Evolutionary conservation across 371 early-diverging fungal genomes (phyloP), one percentile per base, ranked within the genome.

Genomic region (Rhizopus arrhizus): DNA sequence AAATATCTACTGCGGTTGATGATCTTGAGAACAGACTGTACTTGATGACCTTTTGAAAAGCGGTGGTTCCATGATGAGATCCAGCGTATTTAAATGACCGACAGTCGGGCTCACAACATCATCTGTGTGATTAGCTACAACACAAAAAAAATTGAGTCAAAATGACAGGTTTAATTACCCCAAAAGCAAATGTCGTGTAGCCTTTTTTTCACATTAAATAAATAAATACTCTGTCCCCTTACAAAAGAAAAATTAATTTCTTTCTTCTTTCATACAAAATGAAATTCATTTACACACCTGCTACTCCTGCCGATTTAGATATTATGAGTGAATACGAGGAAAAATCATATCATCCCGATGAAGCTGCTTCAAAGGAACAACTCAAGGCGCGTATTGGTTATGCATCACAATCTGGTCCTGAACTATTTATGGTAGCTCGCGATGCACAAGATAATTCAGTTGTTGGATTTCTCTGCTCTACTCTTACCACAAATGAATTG

Each of bases 391-490:
- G 91, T 35, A 82, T 83, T 36, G 58, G 53, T 0, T 66, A 70
- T 28, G 89, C 88, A 0, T 32, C 61, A 5, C 47, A 60, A 5
- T 51, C 59, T 8, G 74, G 72, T 1, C 81, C 78, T 3, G 77
- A 81, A 38, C 68, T 90, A n/a, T 88, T 89, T 54, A 65, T 80
- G 5, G 85, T 86, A 2, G 85, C 81, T 3, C 65, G 69, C 6
- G 61, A 68, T 12, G n/a, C 34, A 2, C 67, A 57, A 5, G 28
- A 63, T 5, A 16, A 36, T 11, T 8, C 47, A 28, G 49, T 91
- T 2, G 74, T 84, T 5, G 91, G 83, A 4, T 91, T 83, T 56
- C 69, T 90, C 32, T 81, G 83, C 47, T 74, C 82, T 3, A 89
- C 90, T 4, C 69, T 84, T 22, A 66, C 82, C 0, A 51, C 40